A percentile compares a stretch with the other conserved stretches of the same genome.
These are phyloP conservation scores for Wickerhamomyces strasburgensis DNA, from an alignment of 805 yeast genomes.

Conservation along the genomic window DNA sequence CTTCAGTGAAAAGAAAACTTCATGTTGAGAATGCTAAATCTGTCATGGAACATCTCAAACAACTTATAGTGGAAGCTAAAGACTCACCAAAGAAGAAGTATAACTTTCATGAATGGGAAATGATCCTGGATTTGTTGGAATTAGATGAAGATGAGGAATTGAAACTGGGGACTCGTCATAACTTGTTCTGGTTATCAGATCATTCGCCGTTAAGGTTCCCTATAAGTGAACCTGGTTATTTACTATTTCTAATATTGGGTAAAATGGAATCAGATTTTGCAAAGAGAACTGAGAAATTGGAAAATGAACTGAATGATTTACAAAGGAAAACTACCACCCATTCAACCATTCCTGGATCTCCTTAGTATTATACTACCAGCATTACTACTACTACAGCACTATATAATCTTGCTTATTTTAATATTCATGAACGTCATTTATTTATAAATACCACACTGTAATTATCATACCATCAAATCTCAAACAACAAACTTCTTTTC, in stretches of 20 bases:
- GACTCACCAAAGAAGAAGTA: constrained; percentile 32
- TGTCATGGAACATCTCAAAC: constrained; percentile 20
- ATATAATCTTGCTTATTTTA: no score
- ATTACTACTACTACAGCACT: no score
- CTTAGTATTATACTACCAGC: no score
- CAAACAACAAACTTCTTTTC: constrained; percentile 26
- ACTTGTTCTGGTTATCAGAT: constrained; percentile 59
- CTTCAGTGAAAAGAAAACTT: constrained; percentile 2
- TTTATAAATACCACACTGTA: no score
- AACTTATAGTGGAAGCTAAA: constrained; percentile 14
- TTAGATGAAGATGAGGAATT: constrained; percentile 25
- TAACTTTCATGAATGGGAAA: constrained; percentile 48
- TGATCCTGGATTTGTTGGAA: constrained; percentile 31
- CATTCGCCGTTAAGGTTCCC: constrained; percentile 68
- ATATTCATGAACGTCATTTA: no score
- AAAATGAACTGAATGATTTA: constrained; percentile 3
- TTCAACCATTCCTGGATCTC: no score
- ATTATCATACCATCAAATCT: no score
- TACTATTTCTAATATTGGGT: constrained; percentile 35
- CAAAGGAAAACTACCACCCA: no score
- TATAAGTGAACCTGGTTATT: constrained; percentile 60
- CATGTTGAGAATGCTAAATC: constrained; percentile 3
- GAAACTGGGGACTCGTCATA: constrained; percentile 20
- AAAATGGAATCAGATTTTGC: constrained; percentile 17
- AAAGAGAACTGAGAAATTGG: constrained; percentile 5